Evolutionary conservation across 768 basidiomycete genomes (phyloP).

Genomic region (Boletus subparvulus): DNA sequence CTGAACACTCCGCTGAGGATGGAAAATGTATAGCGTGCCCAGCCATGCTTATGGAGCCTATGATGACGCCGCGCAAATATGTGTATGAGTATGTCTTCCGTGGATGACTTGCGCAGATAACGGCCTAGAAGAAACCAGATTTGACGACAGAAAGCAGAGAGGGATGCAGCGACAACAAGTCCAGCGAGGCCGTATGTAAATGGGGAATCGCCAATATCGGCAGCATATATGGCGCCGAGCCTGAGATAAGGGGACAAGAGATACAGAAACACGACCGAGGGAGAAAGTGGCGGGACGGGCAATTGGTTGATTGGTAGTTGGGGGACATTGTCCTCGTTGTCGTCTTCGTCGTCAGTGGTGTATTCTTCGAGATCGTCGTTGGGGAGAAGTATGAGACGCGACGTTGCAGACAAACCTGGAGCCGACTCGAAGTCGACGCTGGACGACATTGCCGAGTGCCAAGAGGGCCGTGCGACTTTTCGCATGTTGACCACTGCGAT

Average conservation of each 20-base stretch:
- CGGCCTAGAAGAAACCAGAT: conserved; percentile 78
- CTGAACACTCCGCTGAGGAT: conserved; percentile 44
- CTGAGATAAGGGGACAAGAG: conserved; percentile 68
- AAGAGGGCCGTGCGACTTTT: conserved; percentile 21
- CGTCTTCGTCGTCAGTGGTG: conserved; percentile 43
- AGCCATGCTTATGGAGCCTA: conserved; percentile 45
- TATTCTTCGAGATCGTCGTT: conserved; percentile 46
- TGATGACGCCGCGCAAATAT: conserved; percentile 55
- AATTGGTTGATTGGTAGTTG: conserved; percentile 9
- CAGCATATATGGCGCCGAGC: conserved; percentile 64
- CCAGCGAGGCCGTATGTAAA: conserved; percentile 50
- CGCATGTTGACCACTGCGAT: conserved; percentile 1
- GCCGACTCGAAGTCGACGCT: no score
- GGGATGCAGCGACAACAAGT: conserved; percentile 51
- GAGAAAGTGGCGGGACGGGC: conserved; percentile 49
- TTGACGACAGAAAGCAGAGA: conserved; percentile 62
- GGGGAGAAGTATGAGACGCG: conserved; percentile 65
- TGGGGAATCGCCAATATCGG: conserved; percentile 44
- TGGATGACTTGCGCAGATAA: conserved; percentile 62
- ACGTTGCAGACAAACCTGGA: conserved; percentile 21
- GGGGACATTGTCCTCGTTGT: conserved; percentile 35
- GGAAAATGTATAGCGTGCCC: conserved; percentile 47
- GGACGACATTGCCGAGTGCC: conserved; percentile 3
- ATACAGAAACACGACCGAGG: conserved; percentile 63
- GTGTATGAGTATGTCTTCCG: conserved; percentile 65